These are phyloP conservation scores for Wickerhamiella azymoides DNA, from an alignment of 805 yeast genomes.

Conservation along the genomic window DNA sequence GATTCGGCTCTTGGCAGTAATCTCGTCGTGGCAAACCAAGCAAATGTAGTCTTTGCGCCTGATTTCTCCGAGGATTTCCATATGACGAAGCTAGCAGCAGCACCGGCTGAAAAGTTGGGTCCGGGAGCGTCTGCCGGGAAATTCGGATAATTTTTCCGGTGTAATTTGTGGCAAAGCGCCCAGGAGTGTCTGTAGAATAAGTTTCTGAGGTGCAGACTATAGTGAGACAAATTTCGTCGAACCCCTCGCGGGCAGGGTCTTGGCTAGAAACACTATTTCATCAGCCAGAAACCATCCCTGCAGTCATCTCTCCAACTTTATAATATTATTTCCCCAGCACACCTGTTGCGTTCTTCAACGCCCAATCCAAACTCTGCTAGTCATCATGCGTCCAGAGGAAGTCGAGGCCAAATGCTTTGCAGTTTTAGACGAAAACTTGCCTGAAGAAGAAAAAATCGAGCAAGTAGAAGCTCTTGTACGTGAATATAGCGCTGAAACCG, in stretches of 20 bases:
- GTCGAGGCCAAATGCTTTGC: slow-evolving; percentile 19
- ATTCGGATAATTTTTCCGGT: background rate
- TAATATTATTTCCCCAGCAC: too few relatives aligned
- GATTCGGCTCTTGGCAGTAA: slow-evolving; percentile 47
- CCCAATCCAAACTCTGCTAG: background rate
- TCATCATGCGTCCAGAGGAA: background rate
- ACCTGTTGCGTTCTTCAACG: too few relatives aligned
- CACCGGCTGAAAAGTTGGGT: background rate
- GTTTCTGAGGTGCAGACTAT: too few relatives aligned
- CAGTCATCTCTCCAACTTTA: background rate
- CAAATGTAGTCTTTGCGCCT: slow-evolving; percentile 63
- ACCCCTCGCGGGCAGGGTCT: too few relatives aligned
- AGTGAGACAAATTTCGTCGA: too few relatives aligned
- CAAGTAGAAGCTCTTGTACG: slow-evolving; percentile 26
- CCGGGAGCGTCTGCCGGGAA: too few relatives aligned
- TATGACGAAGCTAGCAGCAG: background rate
- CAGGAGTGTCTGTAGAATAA: too few relatives aligned
- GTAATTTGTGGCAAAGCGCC: too few relatives aligned
- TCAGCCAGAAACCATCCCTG: too few relatives aligned
- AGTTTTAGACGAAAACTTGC: slow-evolving; percentile 23
- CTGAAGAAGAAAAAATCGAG: slow-evolving; percentile 32
- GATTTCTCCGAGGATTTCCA: slow-evolving; percentile 35
- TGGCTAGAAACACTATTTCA: too few relatives aligned
- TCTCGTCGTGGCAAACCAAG: slow-evolving; percentile 75
- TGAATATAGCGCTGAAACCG: slow-evolving; percentile 12